These are phyloP conservation scores for Yamadazyma blattariae DNA, from an alignment of 1,139 yeast genomes.

Conservation along the genomic window DNA sequence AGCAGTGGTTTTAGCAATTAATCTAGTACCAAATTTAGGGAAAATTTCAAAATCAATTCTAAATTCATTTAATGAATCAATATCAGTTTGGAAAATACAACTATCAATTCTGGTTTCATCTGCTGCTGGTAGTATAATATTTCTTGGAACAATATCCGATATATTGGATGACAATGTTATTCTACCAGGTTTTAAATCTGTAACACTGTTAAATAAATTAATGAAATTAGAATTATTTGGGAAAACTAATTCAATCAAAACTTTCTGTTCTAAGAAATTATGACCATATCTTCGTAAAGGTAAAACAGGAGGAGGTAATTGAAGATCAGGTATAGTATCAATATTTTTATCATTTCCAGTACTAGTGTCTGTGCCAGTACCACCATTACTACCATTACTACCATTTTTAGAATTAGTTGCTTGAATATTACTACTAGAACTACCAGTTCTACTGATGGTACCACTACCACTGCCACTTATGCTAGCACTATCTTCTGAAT, in stretches of 20 bases:
- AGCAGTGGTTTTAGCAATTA: conserved; percentile 87
- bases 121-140: conserved; percentile 72
- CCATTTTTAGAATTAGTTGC: not conserved
- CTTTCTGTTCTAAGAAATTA: conserved; percentile 86
- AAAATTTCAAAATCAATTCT: conserved; percentile 86
- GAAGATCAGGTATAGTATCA: conserved; percentile 84
- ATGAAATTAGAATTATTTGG: conserved; percentile 56
- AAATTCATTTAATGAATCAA: conserved; percentile 62
- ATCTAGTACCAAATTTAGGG: conserved; percentile 91
- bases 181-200: conserved; percentile 49
- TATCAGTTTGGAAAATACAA: conserved; percentile 83
- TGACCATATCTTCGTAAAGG: conserved; percentile 95
- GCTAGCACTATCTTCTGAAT: conserved; percentile 38
- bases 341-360: conserved; percentile 25
- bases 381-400: no score
- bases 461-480: conserved; percentile 3
- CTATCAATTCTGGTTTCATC: conserved; percentile 57
- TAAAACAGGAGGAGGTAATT: conserved; percentile 92
- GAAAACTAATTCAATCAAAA: conserved; percentile 72
- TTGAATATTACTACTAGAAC: conserved; percentile 1
- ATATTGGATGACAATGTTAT: conserved; percentile 72
- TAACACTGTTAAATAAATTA: conserved; percentile 43
- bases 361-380: not conserved
- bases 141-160: conserved; percentile 81
- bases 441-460: not conserved